Evolutionary conservation across 139 green algal species (phyloP).

Genomic region (Zygnema cylindricum): DNA sequence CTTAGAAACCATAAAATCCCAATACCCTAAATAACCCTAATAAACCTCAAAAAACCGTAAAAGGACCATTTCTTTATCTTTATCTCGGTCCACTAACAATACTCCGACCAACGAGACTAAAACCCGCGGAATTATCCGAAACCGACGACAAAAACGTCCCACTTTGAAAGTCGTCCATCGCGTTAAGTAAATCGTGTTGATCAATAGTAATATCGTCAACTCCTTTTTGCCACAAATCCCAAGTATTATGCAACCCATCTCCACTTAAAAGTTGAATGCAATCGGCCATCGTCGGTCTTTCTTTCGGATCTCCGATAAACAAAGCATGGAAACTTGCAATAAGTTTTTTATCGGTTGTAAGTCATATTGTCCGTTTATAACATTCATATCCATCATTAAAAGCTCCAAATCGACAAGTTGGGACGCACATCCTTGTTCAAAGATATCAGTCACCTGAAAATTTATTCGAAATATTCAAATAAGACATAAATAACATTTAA

Average conservation of each 20-base stretch:
- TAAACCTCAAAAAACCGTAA: too few relatives aligned
- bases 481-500: not conserved
- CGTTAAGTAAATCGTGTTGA: not conserved
- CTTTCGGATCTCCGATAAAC: not conserved
- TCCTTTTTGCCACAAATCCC: not conserved
- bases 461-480: too few relatives aligned
- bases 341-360: conserved; percentile 27
- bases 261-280: conserved; percentile 1
- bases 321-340: conserved; percentile 39
- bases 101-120: not conserved
- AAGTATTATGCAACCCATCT: not conserved
- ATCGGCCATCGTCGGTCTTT: conserved; percentile 32
- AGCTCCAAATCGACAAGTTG: conserved; percentile 2
- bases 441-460: conserved; percentile 18
- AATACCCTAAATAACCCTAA: too few relatives aligned
- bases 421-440: not conserved
- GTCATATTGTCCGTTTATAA: not conserved
- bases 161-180: not conserved
- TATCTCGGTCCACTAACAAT: not conserved
- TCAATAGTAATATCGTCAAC: not conserved
- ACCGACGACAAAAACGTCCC: not conserved
- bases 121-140: not conserved
- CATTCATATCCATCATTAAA: not conserved
- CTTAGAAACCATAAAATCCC: too few relatives aligned
- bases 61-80: not conserved